Conservation (phyloP, 2,329 filamentous ascomycete species). For the Chrysoporthe austroafricana region DNA sequence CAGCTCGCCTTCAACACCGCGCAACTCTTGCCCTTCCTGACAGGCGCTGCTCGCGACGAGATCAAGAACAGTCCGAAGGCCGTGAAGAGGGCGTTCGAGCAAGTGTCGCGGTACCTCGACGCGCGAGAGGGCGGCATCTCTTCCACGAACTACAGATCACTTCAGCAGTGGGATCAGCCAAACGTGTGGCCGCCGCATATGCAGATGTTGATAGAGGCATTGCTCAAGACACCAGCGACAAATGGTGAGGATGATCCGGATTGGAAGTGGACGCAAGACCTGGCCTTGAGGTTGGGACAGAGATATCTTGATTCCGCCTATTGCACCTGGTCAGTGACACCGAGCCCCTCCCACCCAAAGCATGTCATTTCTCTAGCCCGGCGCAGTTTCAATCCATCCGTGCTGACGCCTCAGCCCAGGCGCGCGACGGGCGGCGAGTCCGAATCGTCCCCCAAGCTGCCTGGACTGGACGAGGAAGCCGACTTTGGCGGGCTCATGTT, state of each 20-base stretch:
- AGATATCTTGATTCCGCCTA: conserved; percentile 70
- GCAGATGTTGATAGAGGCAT: conserved; percentile 65
- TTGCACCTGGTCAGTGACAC: conserved; percentile 63
- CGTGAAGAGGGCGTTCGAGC: conserved; percentile 57
- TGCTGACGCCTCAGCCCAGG: background rate
- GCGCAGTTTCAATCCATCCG: background rate
- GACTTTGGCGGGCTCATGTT: conserved; percentile 65
- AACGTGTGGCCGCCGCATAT: conserved; percentile 72
- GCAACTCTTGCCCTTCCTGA: conserved; percentile 73
- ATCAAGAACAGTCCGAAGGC: conserved; percentile 63
- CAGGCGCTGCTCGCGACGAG: conserved; percentile 61
- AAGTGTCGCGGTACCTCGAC: conserved; percentile 57
- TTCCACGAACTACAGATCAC: conserved; percentile 63
- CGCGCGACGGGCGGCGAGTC: conserved; percentile 65
- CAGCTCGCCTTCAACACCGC: conserved; percentile 62
- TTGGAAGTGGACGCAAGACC: conserved; percentile 56
- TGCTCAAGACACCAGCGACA: conserved; percentile 62
- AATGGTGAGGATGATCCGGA: conserved; percentile 57
- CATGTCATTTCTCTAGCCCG: background rate
- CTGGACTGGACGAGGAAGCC: conserved; percentile 43
- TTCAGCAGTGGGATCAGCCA: conserved; percentile 72
- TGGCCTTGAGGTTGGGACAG: conserved; percentile 64
- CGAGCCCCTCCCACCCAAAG: background rate
- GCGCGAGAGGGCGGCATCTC: conserved; percentile 60
- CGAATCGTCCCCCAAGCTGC: conserved; percentile 52